phyloP scores from a whole-genome alignment of 163 green algal species.

The Chlamydomonas reinhardtii region DNA sequence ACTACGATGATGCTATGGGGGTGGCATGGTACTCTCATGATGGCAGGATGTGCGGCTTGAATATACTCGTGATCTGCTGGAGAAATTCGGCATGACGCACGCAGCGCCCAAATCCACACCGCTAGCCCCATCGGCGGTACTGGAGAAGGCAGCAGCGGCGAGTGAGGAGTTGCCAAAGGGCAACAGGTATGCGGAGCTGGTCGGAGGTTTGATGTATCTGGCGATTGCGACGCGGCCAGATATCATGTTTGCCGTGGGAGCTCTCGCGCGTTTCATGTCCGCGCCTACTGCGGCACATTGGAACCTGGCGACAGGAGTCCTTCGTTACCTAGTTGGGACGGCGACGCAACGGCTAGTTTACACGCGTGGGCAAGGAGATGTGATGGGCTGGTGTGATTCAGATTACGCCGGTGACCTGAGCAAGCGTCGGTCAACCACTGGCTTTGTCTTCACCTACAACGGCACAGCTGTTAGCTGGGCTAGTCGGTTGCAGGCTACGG shows the following conservation, averaged over 20 bases:
- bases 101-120: background rate
- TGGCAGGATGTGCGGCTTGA: background rate
- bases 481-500: conserved; percentile 59
- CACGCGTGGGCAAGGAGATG: background rate
- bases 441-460: conserved; percentile 54
- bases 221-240: conserved; percentile 53
- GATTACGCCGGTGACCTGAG: conserved; percentile 46
- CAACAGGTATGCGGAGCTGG: conserved; percentile 40
- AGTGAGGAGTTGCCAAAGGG: background rate
- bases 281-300: conserved; percentile 40
- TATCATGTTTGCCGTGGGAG: conserved; percentile 50
- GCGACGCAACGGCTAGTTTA: conserved; percentile 30
- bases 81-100: background rate
- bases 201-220: conserved; percentile 60
- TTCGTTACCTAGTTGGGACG: conserved; percentile 45
- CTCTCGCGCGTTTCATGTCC: conserved; percentile 55
- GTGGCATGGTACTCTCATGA: no score
- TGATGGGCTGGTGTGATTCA: conserved; percentile 52
- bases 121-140: background rate
- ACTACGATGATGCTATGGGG: no score
- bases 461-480: conserved; percentile 62
- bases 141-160: background rate
- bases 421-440: conserved; percentile 49
- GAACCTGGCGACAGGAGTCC: conserved; percentile 26
- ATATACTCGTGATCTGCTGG: background rate